Evolutionary conservation across 495 filamentous ascomycete species (phyloP), one percentile per base, ranked within the genome.

Genomic region (Schizothecium vesticola): DNA sequence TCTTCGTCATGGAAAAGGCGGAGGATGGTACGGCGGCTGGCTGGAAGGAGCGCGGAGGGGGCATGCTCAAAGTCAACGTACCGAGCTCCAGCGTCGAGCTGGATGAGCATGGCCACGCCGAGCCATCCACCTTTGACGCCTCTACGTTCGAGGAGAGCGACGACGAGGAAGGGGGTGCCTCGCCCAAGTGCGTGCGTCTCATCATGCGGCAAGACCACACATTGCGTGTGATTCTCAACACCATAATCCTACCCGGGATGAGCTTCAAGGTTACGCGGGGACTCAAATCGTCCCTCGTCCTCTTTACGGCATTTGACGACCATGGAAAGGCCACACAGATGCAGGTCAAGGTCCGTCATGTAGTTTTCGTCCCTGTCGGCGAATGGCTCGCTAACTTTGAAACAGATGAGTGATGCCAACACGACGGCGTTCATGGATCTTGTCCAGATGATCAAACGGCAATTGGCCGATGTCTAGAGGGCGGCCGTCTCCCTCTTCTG

Each of bases 181-280:
- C 65, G 19, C 63, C 33, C 0, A 72, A 76, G 57, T 67, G 71
- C 25, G 87, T 87, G 12, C 89, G 93, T 25, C 85, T 97, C 72
- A 86, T 97, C 67, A 92, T 97, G 89, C 87, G 93, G 6, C 92
- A 94, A 57, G 92, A 96, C 69, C 90, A 91, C 56, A 91, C 90
- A 6, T 84, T 90, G 64, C 86, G 92, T n/a, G 89, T 97, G n/a
- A 87, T 95, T 73, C 83, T 97, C 55, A 97, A 97, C 77, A 89
- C 89, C 4, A 85, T 87, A 1, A 81, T 97, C 65, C 86, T 90
- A 59, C 88, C 90, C 71, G 85, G 86, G 6, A 90, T 94, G 86
- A 85, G 85, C 43, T 88, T 91, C 72, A 87, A 90, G 31, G 87
- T 91, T 23, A 90, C 87, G 70, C 84, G 86, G 62, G 83, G 90